phyloP scores from a whole-genome alignment of 192 early-diverging fungal species.

The Coemansia sp. region DNA sequence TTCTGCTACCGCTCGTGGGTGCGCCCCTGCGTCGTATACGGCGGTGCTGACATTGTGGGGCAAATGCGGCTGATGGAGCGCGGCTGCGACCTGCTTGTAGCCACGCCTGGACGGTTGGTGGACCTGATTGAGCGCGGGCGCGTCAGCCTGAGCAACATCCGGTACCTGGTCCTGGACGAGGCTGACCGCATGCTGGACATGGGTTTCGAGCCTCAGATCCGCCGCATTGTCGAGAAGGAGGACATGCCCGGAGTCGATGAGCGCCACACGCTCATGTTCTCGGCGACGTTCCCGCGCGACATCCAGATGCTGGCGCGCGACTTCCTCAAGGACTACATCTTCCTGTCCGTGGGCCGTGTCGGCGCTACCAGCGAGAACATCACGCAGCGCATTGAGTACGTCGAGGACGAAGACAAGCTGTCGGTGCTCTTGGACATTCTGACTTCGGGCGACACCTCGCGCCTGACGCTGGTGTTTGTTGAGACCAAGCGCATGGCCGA shows the following conservation, averaged over 20 bases:
- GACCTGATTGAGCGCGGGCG: conserved; percentile 85
- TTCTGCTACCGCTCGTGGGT: conserved; percentile 91
- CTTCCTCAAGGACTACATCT: conserved; percentile 82
- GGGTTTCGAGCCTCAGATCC: conserved; percentile 95
- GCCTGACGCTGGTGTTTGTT: conserved; percentile 93
- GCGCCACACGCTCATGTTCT: conserved; percentile 95
- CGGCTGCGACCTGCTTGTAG: conserved; percentile 92
- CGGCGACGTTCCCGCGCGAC: conserved; percentile 93
- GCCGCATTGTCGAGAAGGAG: conserved; percentile 79
- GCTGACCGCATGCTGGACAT: conserved; percentile 97
- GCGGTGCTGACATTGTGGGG: conserved; percentile 87
- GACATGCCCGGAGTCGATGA: conserved; percentile 70
- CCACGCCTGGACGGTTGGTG: conserved; percentile 90
- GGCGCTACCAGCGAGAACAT: conserved; percentile 96
- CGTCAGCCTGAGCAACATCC: conserved; percentile 71
- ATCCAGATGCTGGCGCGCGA: conserved; percentile 92
- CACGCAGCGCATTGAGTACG: conserved; percentile 88
- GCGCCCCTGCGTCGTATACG: conserved; percentile 89
- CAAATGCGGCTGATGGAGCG: conserved; percentile 88
- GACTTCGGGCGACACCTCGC: conserved; percentile 57
- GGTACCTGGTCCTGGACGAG: conserved; percentile 78
- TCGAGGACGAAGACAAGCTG: conserved; percentile 93
- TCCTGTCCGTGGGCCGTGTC: conserved; percentile 89
- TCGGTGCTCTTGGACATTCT: conserved; percentile 85
- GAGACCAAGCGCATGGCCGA: conserved; percentile 97